These are phyloP conservation scores for Begonia fuchsioides DNA, from an alignment of 306 rosid species.

Conservation along the genomic window DNA sequence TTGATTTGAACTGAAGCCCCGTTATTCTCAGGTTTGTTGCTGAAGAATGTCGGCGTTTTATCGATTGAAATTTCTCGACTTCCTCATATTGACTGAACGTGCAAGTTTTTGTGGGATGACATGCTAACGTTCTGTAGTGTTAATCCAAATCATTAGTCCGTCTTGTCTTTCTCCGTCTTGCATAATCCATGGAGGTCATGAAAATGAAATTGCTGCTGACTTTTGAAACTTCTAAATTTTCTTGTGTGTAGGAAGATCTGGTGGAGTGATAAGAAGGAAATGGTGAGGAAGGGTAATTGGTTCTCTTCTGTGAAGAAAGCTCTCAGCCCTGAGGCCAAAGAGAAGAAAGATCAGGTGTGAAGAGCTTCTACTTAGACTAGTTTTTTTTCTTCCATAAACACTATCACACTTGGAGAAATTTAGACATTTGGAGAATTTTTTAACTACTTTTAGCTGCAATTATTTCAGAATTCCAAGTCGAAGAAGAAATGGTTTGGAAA, in stretches of 20 bases:
- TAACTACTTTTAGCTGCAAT: slow-evolving; percentile 1
- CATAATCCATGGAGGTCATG: too few species aligned
- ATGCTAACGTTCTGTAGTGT: too few species aligned
- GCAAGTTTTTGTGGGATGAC: too few species aligned
- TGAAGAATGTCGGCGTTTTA: too few species aligned
- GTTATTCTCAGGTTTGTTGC: too few species aligned
- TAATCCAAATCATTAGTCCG: too few species aligned
- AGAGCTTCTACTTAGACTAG: neutral
- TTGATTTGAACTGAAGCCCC: too few species aligned
- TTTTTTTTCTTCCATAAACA: neutral
- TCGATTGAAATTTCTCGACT: too few species aligned
- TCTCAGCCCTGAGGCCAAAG: slow-evolving; percentile 86
- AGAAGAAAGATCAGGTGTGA: slow-evolving; percentile 48
- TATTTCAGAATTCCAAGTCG: slow-evolving; percentile 46
- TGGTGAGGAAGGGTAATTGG: slow-evolving; percentile 94
- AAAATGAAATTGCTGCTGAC: neutral
- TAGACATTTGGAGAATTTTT: too few species aligned
- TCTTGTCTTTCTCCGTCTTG: too few species aligned
- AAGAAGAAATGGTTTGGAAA: slow-evolving; percentile 99
- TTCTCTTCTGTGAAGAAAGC: slow-evolving; percentile 90
- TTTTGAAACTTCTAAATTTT: neutral
- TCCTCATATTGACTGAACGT: too few species aligned
- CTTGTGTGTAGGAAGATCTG: slow-evolving; percentile 16
- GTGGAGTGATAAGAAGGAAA: slow-evolving; percentile 65
- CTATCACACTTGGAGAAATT: neutral